Evolutionary conservation across 1,139 yeast species (phyloP), one percentile per base, ranked within the genome.

Genomic region (Spathaspora sp.): DNA sequence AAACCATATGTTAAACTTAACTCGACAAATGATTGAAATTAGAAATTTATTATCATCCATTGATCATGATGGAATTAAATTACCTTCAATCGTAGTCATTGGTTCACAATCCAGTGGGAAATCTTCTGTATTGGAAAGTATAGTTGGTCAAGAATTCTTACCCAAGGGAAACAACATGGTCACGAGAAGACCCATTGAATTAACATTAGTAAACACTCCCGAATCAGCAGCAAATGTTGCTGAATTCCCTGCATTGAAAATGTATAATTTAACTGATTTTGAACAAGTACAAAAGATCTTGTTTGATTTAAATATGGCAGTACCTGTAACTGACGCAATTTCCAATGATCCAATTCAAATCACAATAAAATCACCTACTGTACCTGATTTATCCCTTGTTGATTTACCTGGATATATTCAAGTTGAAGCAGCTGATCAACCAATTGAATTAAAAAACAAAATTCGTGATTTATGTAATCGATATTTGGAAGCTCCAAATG

Each of bases 41-140:
- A 76, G 98, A 60, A 80, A 84, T 45, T 78, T 93, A 41, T 72
- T 95, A 45, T 80, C 87, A 48, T 82, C 81, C 50, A 82, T 95
- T 16, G 95, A 90, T 59, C 85, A 86, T 50, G 91, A 89, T 38
- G 80, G 89, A 10, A 72, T 93, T 41, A 88, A 85, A 53, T 72
- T 95, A 38, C 99, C 99, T 1, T 87, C 97, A 0, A 95, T 95
- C 56, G 99, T 95, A 15, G 99, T 95, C 1, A 82, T 95, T 54
- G 99, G 99, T 0, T 93, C 99, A 1, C 99, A 95, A 68, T 88
- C 97, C 9, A 89, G 97, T 43, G 99, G 99, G 44, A 91, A 91
- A 64, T 88, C 97, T 0, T 90, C 97, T 0, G 98, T 91, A 1
- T 75, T 91, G 49, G 98, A 91, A 62, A 82, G 96, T 13, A 86